Conservation (phyloP, 2,329 filamentous ascomycete genomes). For the Pseudogymnoascus sp. region DNA sequence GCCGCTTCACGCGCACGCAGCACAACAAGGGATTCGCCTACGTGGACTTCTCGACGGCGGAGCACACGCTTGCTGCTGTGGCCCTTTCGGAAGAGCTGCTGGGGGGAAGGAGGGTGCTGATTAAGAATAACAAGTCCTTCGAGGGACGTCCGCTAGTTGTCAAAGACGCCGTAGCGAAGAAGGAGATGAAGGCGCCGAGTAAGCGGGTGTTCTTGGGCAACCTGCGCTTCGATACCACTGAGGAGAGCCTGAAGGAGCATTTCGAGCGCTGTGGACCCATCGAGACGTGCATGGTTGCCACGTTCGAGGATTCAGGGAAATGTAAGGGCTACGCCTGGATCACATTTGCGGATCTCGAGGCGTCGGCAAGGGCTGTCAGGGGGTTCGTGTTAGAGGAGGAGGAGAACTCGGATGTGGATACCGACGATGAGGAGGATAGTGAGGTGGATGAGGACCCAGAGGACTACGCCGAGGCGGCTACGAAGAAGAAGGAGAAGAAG, state of each 20-base stretch:
- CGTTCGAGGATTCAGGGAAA: conserved; percentile 93
- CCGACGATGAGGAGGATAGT: conserved; percentile 28
- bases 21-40: conserved; percentile 92
- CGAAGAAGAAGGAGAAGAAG: conserved; percentile 47
- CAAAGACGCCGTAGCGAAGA: conserved; percentile 21
- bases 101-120: conserved; percentile 69
- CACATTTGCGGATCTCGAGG: conserved; percentile 71
- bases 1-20: conserved; percentile 23
- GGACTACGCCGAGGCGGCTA: conserved; percentile 32
- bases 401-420: conserved; percentile 31
- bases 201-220: conserved; percentile 88
- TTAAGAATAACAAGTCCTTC: conserved; percentile 87
- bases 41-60: conserved; percentile 70
- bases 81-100: conserved; percentile 79
- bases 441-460: conserved; percentile 24
- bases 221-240: conserved; percentile 70
- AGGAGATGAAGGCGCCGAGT: conserved; percentile 55
- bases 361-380: conserved; percentile 67
- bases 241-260: conserved; percentile 71
- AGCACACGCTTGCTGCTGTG: conserved; percentile 64
- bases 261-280: conserved; percentile 81
- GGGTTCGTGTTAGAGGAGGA: conserved; percentile 68
- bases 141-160: conserved; percentile 76
- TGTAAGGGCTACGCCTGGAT: conserved; percentile 98
- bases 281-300: conserved; percentile 77